Percentiles rank a stretch among this genome's conserved stretches.
These are phyloP conservation scores for Stenocarpella maydis DNA, from an alignment of 2,329 filamentous ascomycete genomes.

Conservation along the genomic window DNA sequence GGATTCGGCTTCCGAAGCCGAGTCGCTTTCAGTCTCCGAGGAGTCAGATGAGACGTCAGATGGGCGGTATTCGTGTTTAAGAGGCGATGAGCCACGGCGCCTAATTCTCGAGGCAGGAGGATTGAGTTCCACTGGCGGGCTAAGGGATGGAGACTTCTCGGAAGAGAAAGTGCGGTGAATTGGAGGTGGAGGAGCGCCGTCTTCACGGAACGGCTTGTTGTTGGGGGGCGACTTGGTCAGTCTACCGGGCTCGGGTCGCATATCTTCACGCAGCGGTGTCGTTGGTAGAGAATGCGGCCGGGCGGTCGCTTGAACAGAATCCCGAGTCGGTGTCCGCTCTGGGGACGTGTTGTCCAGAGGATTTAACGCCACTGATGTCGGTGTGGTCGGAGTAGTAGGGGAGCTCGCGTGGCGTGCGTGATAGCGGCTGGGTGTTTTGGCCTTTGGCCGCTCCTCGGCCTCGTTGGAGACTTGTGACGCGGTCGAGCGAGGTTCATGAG, in stretches of 20 bases:
- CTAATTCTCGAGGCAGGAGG: constrained; percentile 58
- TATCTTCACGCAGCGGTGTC: constrained; percentile 47
- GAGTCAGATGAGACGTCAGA: constrained; percentile 73
- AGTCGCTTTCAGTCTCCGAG: constrained; percentile 65
- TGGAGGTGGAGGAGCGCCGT: constrained; percentile 64
- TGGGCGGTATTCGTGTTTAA: constrained; percentile 97
- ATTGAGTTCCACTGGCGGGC: constrained; percentile 55
- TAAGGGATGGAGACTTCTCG: constrained; percentile 51
- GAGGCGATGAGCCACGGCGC: constrained; percentile 85
- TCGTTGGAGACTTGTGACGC: constrained; percentile 38
- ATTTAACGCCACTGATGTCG: constrained; percentile 34
- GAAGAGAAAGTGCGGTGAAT: constrained; percentile 57
- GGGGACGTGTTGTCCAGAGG: constrained; percentile 40
- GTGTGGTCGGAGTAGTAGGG: constrained; percentile 42
- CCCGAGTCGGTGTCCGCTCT: constrained; percentile 50
- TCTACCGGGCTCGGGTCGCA: constrained; percentile 49
- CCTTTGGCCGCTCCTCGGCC: constrained; percentile 41
- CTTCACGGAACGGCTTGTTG: constrained; percentile 53
- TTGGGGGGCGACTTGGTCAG: constrained; percentile 47
- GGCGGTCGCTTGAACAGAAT: constrained; percentile 40
- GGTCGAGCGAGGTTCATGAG: constrained; percentile 34
- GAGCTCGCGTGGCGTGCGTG: constrained; percentile 44
- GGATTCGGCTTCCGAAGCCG: constrained; percentile 58
- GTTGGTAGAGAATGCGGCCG: constrained; percentile 37
- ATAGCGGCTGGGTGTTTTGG: constrained; percentile 47